Evolutionary conservation across 768 basidiomycete species (phyloP).

Genomic region (Lactarius quietus): DNA sequence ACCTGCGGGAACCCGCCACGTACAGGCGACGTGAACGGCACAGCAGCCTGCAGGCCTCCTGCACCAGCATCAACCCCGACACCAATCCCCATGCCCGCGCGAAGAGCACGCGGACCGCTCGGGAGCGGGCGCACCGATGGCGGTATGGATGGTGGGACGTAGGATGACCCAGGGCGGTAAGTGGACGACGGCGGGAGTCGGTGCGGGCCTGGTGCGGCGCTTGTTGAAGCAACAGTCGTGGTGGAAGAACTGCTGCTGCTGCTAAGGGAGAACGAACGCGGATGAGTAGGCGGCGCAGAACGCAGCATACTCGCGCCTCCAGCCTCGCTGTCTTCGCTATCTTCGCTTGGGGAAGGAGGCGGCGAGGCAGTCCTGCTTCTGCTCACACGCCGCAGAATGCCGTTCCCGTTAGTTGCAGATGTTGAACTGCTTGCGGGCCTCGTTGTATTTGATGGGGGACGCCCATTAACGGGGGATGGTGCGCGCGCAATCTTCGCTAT

Average conservation of each 20-base stretch:
- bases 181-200: constrained; percentile 24
- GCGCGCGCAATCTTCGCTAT: not conserved
- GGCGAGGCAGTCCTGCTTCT: constrained; percentile 23
- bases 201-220: not conserved
- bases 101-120: constrained; percentile 25
- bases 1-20: constrained; percentile 6
- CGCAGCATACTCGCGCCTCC: not conserved
- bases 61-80: no score
- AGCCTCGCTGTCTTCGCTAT: constrained; percentile 24
- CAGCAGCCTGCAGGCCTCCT: no score
- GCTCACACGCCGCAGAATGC: constrained; percentile 5
- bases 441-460: not conserved
- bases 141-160: constrained; percentile 20
- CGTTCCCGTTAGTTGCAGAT: not conserved
- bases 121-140: constrained; percentile 23
- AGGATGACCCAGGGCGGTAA: constrained; percentile 20
- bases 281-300: constrained; percentile 21
- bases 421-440: constrained; percentile 13
- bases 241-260: not conserved
- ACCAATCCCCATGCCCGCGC: constrained; percentile 11
- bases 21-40: not conserved
- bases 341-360: constrained; percentile 13
- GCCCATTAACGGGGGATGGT: not conserved
- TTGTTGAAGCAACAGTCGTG: no score
- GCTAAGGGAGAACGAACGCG: constrained; percentile 18